These are phyloP conservation scores for Mycena filopes DNA, from an alignment of 768 basidiomycete species.

Conservation along the genomic window DNA sequence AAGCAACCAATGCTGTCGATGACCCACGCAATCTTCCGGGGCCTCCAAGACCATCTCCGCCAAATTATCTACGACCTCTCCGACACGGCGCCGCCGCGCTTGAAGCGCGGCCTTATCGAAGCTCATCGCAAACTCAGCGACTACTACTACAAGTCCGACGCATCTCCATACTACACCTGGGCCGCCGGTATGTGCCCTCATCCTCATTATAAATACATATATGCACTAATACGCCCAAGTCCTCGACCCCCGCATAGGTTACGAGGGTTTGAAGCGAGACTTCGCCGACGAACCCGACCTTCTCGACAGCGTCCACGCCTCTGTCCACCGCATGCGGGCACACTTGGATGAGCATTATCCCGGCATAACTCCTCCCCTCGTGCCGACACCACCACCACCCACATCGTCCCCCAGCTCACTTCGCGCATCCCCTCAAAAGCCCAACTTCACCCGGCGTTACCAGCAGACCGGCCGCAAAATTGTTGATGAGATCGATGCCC, in stretches of 20 bases:
- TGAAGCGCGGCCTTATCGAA: no score
- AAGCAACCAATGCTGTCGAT: constrained; percentile 44
- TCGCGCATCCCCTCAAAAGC: constrained; percentile 13
- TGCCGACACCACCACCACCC: not conserved
- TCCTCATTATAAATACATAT: no score
- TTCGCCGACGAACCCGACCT: constrained; percentile 8
- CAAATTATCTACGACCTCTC: constrained; percentile 23
- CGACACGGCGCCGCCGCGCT: not conserved
- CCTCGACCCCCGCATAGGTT: not conserved
- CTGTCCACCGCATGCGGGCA: not conserved
- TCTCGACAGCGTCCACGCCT: not conserved
- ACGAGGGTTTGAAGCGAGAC: not conserved
- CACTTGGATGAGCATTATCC: not conserved
- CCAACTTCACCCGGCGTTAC: constrained; percentile 8
- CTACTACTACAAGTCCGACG: constrained; percentile 7
- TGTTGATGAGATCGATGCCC: constrained; percentile 38
- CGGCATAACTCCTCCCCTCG: not conserved
- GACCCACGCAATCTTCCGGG: constrained; percentile 45
- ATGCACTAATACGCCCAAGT: no score
- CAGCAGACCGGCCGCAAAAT: not conserved
- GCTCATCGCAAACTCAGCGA: not conserved
- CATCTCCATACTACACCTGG: not conserved
- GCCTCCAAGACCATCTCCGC: constrained; percentile 43
- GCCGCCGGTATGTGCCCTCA: not conserved
- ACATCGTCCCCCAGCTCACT: not conserved